Conservation (phyloP, 306 rosid species). For the Acacia melanoxylon region DNA sequence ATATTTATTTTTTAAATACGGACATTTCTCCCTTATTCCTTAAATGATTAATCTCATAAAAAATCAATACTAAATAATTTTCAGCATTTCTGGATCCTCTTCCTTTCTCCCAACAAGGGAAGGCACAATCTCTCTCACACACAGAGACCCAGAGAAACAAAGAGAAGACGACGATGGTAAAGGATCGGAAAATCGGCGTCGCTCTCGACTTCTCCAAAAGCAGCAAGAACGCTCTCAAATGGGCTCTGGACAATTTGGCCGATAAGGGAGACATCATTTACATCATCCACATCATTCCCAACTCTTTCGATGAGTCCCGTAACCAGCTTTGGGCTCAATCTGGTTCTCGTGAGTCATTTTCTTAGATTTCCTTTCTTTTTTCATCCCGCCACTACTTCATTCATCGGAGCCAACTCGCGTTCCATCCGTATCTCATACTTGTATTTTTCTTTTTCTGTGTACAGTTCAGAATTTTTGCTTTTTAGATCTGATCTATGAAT, state of each 20-base stretch:
- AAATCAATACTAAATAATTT: too few relatives aligned
- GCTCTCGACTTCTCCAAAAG: slow-evolving; percentile 82
- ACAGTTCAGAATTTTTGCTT: background rate
- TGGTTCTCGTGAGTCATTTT: slow-evolving; percentile 66
- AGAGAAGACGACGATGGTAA: slow-evolving; percentile 48
- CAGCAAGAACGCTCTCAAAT: slow-evolving; percentile 82
- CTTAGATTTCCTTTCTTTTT: background rate
- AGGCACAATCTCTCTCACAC: background rate
- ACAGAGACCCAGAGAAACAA: background rate
- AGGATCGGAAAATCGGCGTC: slow-evolving; percentile 75
- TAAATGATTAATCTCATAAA: too few relatives aligned
- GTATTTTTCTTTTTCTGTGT: background rate
- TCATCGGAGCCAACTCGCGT: background rate
- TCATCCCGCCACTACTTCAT: background rate
- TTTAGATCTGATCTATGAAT: background rate
- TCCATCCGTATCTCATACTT: background rate
- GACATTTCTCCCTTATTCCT: too few relatives aligned
- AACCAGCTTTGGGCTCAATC: slow-evolving; percentile 50
- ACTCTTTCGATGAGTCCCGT: slow-evolving; percentile 47
- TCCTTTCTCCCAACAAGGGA: background rate
- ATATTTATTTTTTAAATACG: too few relatives aligned
- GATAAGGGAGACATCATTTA: slow-evolving; percentile 78
- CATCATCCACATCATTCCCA: slow-evolving; percentile 59
- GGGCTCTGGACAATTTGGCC: slow-evolving; percentile 81
- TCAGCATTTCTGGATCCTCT: background rate